phyloP scores from a whole-genome alignment of 768 basidiomycete species.

The Amanita muscaria region DNA sequence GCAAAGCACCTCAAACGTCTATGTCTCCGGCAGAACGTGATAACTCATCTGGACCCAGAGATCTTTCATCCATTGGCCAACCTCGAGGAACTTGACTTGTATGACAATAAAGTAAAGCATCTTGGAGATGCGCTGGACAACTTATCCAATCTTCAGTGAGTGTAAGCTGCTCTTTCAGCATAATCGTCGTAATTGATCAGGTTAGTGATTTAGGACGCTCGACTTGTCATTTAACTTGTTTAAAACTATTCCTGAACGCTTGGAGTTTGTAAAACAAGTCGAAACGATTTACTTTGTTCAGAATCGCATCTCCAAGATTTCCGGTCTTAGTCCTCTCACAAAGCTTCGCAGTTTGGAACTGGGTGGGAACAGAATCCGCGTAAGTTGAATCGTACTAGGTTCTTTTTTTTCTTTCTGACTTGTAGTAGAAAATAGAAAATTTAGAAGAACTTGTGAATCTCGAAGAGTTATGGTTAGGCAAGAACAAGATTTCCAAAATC shows the following conservation, averaged over 20 bases:
- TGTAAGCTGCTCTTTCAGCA: not conserved
- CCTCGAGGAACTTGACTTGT: slow-evolving; percentile 88
- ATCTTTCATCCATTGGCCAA: slow-evolving; percentile 57
- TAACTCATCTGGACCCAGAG: slow-evolving; percentile 62
- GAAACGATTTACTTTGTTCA: slow-evolving; percentile 90
- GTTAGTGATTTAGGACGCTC: slow-evolving; percentile 43
- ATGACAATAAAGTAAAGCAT: slow-evolving; percentile 88
- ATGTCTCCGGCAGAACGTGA: slow-evolving; percentile 81
- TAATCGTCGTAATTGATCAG: slow-evolving; percentile 4
- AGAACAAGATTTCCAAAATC: slow-evolving; percentile 90
- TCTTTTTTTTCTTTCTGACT: slow-evolving; percentile 6
- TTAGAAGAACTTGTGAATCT: slow-evolving; percentile 72
- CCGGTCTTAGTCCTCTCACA: slow-evolving; percentile 44
- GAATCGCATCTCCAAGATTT: slow-evolving; percentile 83
- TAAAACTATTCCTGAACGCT: slow-evolving; percentile 53
- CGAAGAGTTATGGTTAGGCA: slow-evolving; percentile 94
- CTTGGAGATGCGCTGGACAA: slow-evolving; percentile 58
- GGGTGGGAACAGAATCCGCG: slow-evolving; percentile 88
- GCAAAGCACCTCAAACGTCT: slow-evolving; percentile 57
- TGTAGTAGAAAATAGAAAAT: slow-evolving; percentile 87
- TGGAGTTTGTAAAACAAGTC: slow-evolving; percentile 52
- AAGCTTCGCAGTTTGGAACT: slow-evolving; percentile 80
- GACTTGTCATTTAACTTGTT: slow-evolving; percentile 96
- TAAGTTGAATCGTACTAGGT: slow-evolving; percentile 26
- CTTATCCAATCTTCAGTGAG: slow-evolving; percentile 49